Evolutionary conservation across 148 eudicot species (phyloP).

Genomic region (Cornus florida): DNA sequence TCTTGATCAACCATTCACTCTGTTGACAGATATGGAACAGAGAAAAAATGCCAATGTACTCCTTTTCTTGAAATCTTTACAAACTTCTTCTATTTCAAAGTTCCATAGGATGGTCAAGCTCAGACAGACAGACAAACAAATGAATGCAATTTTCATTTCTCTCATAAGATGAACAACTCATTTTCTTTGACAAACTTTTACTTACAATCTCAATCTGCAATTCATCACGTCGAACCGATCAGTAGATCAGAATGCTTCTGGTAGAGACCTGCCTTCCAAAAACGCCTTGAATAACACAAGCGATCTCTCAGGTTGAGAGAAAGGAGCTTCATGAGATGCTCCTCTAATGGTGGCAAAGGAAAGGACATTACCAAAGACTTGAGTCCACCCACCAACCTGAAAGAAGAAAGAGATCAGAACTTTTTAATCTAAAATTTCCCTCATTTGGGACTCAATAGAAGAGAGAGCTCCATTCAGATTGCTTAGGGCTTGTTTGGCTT

Average conservation of each 20-base stretch:
- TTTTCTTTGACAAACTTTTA: not conserved
- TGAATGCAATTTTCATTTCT: slow-evolving; percentile 8
- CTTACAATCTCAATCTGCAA: slow-evolving; percentile 17
- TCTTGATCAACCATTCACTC: not conserved
- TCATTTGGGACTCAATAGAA: not conserved
- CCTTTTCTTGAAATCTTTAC: slow-evolving; percentile 14
- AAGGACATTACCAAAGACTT: slow-evolving; percentile 29
- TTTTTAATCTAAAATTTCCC: not conserved
- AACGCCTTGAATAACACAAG: slow-evolving; percentile 37
- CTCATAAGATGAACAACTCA: not conserved
- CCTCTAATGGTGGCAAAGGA: slow-evolving; percentile 50
- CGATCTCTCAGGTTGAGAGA: slow-evolving; percentile 44
- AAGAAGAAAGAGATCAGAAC: not conserved
- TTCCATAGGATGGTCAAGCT: slow-evolving; percentile 9
- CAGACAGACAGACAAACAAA: slow-evolving; percentile 6
- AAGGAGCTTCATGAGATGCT: slow-evolving; percentile 42
- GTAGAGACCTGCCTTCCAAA: slow-evolving; percentile 31
- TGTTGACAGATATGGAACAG: not conserved
- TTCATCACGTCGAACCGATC: slow-evolving; percentile 6
- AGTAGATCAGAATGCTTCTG: slow-evolving; percentile 28
- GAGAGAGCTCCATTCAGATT: not conserved
- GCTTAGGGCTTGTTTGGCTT: not conserved
- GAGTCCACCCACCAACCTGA: slow-evolving; percentile 54
- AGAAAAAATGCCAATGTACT: not conserved
- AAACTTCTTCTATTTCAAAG: not conserved